Conservation (phyloP, 2,329 filamentous ascomycete species). For the Paecilomyces sp. region DNA sequence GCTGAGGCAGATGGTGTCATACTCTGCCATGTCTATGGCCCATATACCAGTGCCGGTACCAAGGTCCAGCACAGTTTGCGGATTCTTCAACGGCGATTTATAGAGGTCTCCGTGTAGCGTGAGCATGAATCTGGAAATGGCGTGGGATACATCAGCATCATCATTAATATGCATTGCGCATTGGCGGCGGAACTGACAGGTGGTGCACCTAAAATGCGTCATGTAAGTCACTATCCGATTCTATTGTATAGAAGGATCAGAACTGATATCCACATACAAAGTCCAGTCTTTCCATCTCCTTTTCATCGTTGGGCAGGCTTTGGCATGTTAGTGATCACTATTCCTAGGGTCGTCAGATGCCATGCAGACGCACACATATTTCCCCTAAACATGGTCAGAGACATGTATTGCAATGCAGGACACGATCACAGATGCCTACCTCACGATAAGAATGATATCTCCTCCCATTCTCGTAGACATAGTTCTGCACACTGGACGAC, state of each 20-base stretch:
- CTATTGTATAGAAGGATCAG: background rate
- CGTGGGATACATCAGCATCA: conserved; percentile 5
- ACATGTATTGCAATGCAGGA: background rate
- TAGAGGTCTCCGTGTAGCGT: conserved; percentile 4
- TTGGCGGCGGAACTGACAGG: background rate
- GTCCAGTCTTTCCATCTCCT: background rate
- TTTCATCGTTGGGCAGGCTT: background rate
- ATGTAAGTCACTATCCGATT: background rate
- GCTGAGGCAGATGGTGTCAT: background rate
- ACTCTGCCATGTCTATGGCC: conserved; percentile 6
- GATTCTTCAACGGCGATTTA: conserved; percentile 4
- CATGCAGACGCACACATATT: background rate
- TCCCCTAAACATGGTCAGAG: background rate
- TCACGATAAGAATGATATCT: conserved; percentile 1
- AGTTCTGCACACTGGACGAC: background rate
- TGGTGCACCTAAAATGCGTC: background rate
- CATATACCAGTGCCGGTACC: conserved; percentile 10
- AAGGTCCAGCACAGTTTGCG: conserved; percentile 6
- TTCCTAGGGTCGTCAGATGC: no score
- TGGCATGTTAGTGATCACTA: background rate
- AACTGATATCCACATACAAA: background rate
- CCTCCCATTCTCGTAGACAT: conserved; percentile 3
- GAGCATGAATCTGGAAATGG: conserved; percentile 1
- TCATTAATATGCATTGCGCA: conserved; percentile 1
- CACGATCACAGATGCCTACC: background rate